Base-by-base conservation (phyloP, 225 moss, liverwort and hornwort species). In the Asterella californica region DNA sequence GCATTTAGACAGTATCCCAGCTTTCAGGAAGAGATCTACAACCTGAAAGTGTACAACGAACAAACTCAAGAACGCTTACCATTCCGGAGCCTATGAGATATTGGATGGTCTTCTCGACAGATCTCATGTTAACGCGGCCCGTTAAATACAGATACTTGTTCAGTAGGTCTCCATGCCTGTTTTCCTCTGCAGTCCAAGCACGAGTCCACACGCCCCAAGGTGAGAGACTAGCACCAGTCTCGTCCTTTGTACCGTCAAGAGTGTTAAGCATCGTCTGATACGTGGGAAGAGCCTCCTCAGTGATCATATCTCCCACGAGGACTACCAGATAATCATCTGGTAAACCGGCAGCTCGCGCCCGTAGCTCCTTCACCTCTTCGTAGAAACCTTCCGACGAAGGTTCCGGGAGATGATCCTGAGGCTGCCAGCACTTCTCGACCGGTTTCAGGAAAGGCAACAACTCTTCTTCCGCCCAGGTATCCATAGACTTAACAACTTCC, bases 121-220 rank as follows among this genome's bases (percentile, higher is more conserved):
- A 82, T 64, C 77, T 86, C 92, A 92, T 92, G 59, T 92, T 88
- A 63, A 92, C 92, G 22, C 92, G 90, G 60, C 92, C 92, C 32
- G 92, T 92, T 81, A 92, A 78, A 80, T 92, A 92, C 81, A 92
- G 66, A 62, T 92, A 92, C 81, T 92, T 92, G 72, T 92, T 92
- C 7, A 92, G 74, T 32, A 92, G 71, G 78, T 92, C 92, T 27
- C 92, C 92, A 64, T 92, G 92, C 21, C 92, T 89, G 54, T 92
- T 92, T 77, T 92, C 92, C 71, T 92, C 92, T 25, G 92, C 92
- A 8, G 92, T 92, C 92, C 92, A 92, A 21, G 90, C 88, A 34
- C 92, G 91, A 42, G 92, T 92, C 92, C 92, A 92, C 19, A 92
- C 84, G 11, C 89, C 92, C 92, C 92, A 92, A 1, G 92, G 89